These are phyloP conservation scores for Teratosphaeria zuluensis DNA, from an alignment of 2,329 filamentous ascomycete species.

Conservation along the genomic window DNA sequence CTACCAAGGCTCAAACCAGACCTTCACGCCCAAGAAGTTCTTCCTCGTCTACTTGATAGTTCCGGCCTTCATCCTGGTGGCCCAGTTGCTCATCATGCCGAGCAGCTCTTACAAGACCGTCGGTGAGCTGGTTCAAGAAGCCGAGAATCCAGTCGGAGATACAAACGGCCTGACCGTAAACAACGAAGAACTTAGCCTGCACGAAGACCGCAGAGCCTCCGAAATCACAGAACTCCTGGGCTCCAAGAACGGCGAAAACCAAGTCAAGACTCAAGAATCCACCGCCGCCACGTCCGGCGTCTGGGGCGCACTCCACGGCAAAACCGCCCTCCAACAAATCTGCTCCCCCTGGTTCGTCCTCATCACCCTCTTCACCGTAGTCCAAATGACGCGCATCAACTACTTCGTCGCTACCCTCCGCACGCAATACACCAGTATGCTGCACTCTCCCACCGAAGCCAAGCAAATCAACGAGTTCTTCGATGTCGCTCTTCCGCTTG, in stretches of 20 bases:
- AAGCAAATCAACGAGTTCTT: constrained; percentile 71
- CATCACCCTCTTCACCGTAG: constrained; percentile 64
- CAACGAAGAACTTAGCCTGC: constrained; percentile 29
- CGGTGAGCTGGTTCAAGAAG: constrained; percentile 69
- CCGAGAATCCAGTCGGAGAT: constrained; percentile 40
- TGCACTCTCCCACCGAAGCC: constrained; percentile 52
- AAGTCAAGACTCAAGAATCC: constrained; percentile 49
- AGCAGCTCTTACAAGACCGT: constrained; percentile 45
- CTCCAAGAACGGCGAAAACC: constrained; percentile 28
- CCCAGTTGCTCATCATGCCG: constrained; percentile 39
- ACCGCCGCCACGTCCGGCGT: constrained; percentile 65
- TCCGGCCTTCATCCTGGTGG: constrained; percentile 33
- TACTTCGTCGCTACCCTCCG: constrained; percentile 84
- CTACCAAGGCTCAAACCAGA: constrained; percentile 33
- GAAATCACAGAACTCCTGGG: constrained; percentile 69
- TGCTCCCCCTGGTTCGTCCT: constrained; percentile 73
- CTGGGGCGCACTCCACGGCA: constrained; percentile 76
- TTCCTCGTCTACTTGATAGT: constrained; percentile 39
- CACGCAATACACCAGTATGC: constrained; percentile 70
- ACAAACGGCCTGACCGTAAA: constrained; percentile 43
- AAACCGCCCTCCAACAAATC: constrained; percentile 62
- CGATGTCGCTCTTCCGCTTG: constrained; percentile 69
- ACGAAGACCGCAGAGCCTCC: constrained; percentile 53
- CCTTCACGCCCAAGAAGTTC: constrained; percentile 38
- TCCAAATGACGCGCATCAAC: constrained; percentile 53